These are phyloP conservation scores for Aspergillus uvarum DNA, from an alignment of 2,329 filamentous ascomycete genomes.

Conservation along the genomic window DNA sequence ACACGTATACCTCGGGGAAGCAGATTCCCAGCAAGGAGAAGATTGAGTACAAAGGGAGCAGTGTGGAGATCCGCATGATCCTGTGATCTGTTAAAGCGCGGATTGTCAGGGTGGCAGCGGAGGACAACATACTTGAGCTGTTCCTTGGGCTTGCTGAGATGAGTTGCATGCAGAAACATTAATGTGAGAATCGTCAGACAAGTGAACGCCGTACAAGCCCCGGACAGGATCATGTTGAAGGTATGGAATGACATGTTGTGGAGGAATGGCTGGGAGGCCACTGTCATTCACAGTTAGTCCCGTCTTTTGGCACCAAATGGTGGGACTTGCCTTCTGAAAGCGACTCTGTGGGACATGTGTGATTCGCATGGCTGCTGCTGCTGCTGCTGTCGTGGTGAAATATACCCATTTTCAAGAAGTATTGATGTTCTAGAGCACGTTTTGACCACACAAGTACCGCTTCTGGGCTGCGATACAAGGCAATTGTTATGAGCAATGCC, in stretches of 20 bases:
- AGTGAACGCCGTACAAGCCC: conserved; percentile 34
- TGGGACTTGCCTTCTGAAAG: neutral
- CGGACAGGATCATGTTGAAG: conserved; percentile 42
- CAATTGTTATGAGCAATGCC: too few relatives aligned
- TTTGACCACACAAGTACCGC: too few relatives aligned
- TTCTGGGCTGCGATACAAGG: too few relatives aligned
- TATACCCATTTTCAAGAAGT: neutral
- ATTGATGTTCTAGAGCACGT: too few relatives aligned
- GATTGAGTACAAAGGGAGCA: conserved; percentile 45
- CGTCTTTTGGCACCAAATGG: neutral
- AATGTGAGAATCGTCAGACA: conserved; percentile 31
- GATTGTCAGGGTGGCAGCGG: too few relatives aligned
- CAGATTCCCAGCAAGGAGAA: conserved; percentile 42
- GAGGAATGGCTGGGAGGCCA: conserved; percentile 11
- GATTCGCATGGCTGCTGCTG: neutral
- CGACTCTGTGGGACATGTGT: neutral
- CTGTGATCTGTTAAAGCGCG: conserved; percentile 11
- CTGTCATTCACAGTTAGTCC: neutral
- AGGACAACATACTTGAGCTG: conserved; percentile 39
- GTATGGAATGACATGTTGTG: conserved; percentile 30
- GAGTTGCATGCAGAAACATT: conserved; percentile 39
- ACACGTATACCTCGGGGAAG: conserved; percentile 41
- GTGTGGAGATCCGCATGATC: conserved; percentile 45
- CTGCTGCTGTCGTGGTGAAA: neutral
- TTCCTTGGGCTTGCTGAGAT: conserved; percentile 44